Conservation (phyloP, 768 basidiomycete species). For the Mycena metata region DNA sequence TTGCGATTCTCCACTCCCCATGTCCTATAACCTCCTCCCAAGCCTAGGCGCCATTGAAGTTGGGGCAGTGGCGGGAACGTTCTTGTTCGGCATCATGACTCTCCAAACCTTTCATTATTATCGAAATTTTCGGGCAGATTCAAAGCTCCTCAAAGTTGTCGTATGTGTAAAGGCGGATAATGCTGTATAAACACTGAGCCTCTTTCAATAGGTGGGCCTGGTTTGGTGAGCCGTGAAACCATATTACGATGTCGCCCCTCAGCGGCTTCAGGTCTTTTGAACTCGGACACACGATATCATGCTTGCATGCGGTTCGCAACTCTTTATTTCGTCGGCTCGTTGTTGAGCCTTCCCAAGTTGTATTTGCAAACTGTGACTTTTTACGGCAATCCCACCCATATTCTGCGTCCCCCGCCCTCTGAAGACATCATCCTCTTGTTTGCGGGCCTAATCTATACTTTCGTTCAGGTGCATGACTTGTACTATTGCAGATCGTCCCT, state of each 20-base stretch:
- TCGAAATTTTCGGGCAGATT: constrained; percentile 3
- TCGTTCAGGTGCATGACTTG: constrained; percentile 5
- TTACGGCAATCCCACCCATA: constrained; percentile 6
- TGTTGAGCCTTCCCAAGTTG: neutral
- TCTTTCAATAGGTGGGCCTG: neutral
- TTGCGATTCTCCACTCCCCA: too few species aligned
- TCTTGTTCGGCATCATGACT: constrained; percentile 17
- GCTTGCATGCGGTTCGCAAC: constrained; percentile 15
- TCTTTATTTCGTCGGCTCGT: neutral
- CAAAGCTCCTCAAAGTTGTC: constrained; percentile 3
- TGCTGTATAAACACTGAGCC: neutral
- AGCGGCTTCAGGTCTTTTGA: constrained; percentile 10
- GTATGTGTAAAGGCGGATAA: neutral
- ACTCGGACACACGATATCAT: constrained; percentile 22
- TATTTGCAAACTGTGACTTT: constrained; percentile 22
- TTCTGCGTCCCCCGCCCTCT: constrained; percentile 9
- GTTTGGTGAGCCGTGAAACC: neutral
- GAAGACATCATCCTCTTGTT: constrained; percentile 14
- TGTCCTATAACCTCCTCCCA: too few species aligned
- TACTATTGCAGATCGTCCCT: too few species aligned
- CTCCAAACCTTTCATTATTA: constrained; percentile 23
- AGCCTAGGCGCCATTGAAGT: constrained; percentile 16
- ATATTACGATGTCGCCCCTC: neutral
- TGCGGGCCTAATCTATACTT: constrained; percentile 16
- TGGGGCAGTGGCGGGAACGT: constrained; percentile 6